These are phyloP conservation scores for Tirmania nivea DNA, from an alignment of 495 filamentous ascomycete species.

Conservation along the genomic window DNA sequence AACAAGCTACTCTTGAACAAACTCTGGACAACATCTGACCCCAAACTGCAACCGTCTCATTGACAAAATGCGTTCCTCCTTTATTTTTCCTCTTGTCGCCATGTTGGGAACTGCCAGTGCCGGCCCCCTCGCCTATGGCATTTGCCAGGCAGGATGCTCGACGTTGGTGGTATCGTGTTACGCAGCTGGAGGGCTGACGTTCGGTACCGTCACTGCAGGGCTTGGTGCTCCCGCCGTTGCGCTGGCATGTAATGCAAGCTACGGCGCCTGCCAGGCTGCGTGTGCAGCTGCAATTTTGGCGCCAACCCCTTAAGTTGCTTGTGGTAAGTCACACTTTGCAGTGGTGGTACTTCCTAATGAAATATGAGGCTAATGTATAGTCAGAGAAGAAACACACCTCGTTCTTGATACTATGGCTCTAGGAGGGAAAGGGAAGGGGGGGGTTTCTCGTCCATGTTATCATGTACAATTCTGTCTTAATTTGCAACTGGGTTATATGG, in stretches of 20 bases:
- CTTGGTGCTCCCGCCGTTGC: constrained; percentile 23
- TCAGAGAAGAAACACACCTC: too few species aligned
- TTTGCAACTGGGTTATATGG: too few species aligned
- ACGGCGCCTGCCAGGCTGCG: constrained; percentile 27
- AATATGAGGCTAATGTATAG: too few species aligned
- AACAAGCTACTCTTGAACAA: too few species aligned
- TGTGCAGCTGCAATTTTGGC: constrained; percentile 22
- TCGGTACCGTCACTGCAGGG: constrained; percentile 18
- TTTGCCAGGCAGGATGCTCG: constrained; percentile 32
- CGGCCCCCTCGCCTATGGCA: constrained; percentile 24
- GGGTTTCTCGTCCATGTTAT: too few species aligned
- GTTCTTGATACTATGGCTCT: too few species aligned
- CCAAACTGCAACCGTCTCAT: too few species aligned
- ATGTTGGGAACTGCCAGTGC: constrained; percentile 7
- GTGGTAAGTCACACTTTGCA: too few species aligned
- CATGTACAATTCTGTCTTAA: too few species aligned
- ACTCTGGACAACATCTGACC: too few species aligned
- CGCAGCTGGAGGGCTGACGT: constrained; percentile 27
- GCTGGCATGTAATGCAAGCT: constrained; percentile 28
- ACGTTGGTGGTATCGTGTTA: constrained; percentile 32
- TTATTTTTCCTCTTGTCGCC: background rate
- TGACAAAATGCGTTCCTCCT: background rate
- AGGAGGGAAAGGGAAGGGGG: too few species aligned
- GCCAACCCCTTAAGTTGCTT: constrained; percentile 3
- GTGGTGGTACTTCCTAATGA: too few species aligned